Evolutionary conservation across 805 yeast species (phyloP).

Genomic region (Yamadazyma sp.): DNA sequence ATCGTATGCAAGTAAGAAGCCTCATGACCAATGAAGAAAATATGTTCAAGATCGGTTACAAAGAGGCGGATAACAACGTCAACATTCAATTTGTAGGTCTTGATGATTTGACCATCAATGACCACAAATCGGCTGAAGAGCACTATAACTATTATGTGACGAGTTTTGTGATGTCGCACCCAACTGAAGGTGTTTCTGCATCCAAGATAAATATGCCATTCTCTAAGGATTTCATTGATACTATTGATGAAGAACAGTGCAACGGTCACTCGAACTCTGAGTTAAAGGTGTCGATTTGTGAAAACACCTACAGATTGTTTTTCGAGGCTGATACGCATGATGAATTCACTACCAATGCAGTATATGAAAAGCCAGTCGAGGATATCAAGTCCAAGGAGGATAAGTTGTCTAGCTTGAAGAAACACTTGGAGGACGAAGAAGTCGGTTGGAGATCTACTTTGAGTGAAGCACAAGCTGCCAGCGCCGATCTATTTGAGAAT

Average conservation of each 20-base stretch:
- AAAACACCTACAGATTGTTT: slow-evolving; percentile 74
- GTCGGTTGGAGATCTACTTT: slow-evolving; percentile 55
- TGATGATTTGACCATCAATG: slow-evolving; percentile 78
- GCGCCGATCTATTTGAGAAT: slow-evolving; percentile 21
- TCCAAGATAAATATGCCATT: slow-evolving; percentile 79
- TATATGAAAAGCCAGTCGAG: slow-evolving; percentile 41
- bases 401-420: slow-evolving; percentile 33
- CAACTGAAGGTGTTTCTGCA: slow-evolving; percentile 92
- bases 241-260: slow-evolving; percentile 53
- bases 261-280: slow-evolving; percentile 69
- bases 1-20: slow-evolving; percentile 83
- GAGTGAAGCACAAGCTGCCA: slow-evolving; percentile 37
- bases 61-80: slow-evolving; percentile 51
- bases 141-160: slow-evolving; percentile 93
- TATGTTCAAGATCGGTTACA: slow-evolving; percentile 83
- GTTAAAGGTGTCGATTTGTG: slow-evolving; percentile 74
- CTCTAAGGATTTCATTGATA: slow-evolving; percentile 56
- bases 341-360: slow-evolving; percentile 64
- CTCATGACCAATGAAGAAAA: slow-evolving; percentile 81
- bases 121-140: slow-evolving; percentile 72
- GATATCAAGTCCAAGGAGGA: slow-evolving; percentile 25
- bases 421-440: slow-evolving; percentile 48
- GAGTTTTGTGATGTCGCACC: slow-evolving; percentile 89
- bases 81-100: slow-evolving; percentile 80
- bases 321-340: slow-evolving; percentile 81